A percentile compares a stretch with the other conserved stretches of the same genome.
Conservation (phyloP, 176 grass and related monocot genomes). For the Panicum miliaceum region DNA sequence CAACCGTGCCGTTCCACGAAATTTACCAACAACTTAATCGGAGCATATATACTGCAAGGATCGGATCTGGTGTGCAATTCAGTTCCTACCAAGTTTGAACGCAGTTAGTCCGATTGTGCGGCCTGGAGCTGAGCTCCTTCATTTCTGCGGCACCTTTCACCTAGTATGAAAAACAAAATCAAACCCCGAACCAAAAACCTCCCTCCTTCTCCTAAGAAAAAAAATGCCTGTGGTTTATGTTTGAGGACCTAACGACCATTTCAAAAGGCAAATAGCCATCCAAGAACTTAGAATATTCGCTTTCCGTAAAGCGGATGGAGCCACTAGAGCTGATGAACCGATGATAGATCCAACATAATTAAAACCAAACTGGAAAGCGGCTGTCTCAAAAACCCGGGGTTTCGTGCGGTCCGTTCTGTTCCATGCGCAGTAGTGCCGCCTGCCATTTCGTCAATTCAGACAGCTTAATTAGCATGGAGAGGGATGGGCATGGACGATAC, state of each 20-base stretch:
- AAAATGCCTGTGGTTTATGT: no score
- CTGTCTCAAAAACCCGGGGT: background rate
- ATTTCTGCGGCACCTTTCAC: no score
- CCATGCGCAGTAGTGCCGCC: background rate
- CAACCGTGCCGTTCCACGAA: background rate
- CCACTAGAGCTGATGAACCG: background rate
- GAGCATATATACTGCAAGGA: background rate
- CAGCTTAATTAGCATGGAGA: constrained; percentile 5
- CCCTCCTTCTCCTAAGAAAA: no score
- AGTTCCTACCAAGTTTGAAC: no score
- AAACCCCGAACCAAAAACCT: no score
- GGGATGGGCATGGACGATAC: background rate
- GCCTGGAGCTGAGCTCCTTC: no score
- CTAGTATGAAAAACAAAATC: no score
- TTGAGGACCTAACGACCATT: no score
- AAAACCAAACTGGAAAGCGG: constrained; percentile 33
- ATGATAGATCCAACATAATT: constrained; percentile 3
- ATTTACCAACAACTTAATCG: background rate
- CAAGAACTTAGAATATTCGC: background rate
- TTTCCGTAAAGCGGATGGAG: constrained; percentile 13
- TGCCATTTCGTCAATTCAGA: constrained; percentile 8
- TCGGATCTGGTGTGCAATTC: no score
- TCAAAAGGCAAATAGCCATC: no score
- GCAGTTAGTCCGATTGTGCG: no score
- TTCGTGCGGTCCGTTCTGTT: background rate